Evolutionary conservation across 768 basidiomycete genomes (phyloP).

Genomic region (Infundibulicybe gibba): DNA sequence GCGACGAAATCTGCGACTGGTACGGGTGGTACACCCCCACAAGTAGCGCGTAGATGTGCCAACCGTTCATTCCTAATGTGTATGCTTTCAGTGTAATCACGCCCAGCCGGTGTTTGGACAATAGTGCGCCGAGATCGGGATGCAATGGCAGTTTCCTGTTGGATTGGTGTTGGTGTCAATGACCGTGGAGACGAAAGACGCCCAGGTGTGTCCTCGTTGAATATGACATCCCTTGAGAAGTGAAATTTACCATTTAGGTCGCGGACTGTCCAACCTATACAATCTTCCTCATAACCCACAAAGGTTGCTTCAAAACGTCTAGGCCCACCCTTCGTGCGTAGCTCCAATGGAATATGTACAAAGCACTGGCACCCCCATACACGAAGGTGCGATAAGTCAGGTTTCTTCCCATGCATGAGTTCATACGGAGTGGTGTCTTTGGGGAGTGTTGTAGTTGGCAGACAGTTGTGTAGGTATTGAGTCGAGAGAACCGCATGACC

Average conservation of each 20-base stretch:
- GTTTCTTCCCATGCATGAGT: constrained; percentile 13
- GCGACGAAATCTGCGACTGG: too few relatives aligned
- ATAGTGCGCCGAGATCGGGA: neutral
- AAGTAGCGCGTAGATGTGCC: neutral
- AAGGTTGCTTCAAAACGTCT: constrained; percentile 18
- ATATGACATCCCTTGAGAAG: too few relatives aligned
- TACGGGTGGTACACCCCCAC: neutral
- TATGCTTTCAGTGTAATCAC: too few relatives aligned
- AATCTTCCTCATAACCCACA: constrained; percentile 1
- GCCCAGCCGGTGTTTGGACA: too few relatives aligned
- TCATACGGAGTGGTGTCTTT: constrained; percentile 15
- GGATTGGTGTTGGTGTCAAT: too few relatives aligned
- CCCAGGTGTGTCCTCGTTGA: too few relatives aligned
- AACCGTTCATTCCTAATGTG: neutral
- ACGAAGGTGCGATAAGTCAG: constrained; percentile 20
- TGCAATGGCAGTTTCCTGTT: neutral
- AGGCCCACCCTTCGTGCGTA: constrained; percentile 9
- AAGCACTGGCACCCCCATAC: constrained; percentile 26
- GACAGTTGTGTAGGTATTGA: constrained; percentile 15
- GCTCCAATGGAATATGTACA: constrained; percentile 14
- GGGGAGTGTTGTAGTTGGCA: constrained; percentile 19
- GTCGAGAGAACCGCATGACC: constrained; percentile 16
- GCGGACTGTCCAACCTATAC: too few relatives aligned
- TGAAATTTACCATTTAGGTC: too few relatives aligned
- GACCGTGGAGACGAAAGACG: too few relatives aligned